Evolutionary conservation across 441 rosid species (phyloP), one percentile per base, ranked within the genome.

Genomic region (Heliophila coronopifolia): DNA sequence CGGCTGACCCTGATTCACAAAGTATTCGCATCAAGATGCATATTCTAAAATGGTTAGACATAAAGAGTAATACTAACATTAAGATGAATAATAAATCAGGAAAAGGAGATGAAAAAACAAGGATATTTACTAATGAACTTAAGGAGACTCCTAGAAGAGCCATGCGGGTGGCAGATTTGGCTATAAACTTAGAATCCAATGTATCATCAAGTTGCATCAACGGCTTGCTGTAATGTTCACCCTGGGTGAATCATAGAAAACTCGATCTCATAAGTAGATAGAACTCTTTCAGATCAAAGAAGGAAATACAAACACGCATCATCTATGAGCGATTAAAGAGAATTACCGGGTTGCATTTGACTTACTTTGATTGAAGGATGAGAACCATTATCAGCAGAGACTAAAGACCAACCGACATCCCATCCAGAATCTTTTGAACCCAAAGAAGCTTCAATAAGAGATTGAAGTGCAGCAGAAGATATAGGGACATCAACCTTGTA

Each of bases 351-450:
- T 77, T 70, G 72, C 7, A 51, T 70, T 55, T 42, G 65, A 48
- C 65, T 46, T 55, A 63, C 63, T 33, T 52, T 76, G 40, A 30
- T 16, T 19, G 61, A 53, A 41, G 74, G 60, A 65, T 68, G 82
- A 33, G 77, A 50, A 58, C 27, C 68, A 46, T 43, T 70, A 40
- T 69, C 74, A 17, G 68, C 58, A 14, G 87, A 74, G 39, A 82
- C 83, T 51, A 88, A 56, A 47, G 97, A 92, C 99, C 99, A 88
- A 53, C 97, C 99, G 44, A 77, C 62, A 73, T 92, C 97, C 97
- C 97, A 92, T 55, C 76, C 84, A 54, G 77, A 78, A 59, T 80
- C 85, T 27, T 40, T 28, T 38, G 79, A 72, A 53, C 92, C 78
- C 24, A 74, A 76, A 68, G 91, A 84, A 65, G 82, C 73, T 70